Evolutionary conservation across 2,329 filamentous ascomycete genomes (phyloP).

Genomic region (Fusarium sp.): DNA sequence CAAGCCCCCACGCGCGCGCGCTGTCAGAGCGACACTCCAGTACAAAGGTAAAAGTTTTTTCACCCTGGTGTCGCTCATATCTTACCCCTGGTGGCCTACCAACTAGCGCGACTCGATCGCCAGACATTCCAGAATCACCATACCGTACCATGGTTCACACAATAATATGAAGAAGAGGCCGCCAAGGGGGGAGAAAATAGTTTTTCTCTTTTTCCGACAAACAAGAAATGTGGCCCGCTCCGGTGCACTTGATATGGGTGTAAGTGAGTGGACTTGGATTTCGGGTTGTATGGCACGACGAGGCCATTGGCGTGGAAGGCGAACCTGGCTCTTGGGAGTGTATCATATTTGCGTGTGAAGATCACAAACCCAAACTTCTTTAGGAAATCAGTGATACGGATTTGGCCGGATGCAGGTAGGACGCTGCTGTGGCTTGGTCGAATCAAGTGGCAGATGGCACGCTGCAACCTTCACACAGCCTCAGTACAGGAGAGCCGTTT

Average conservation of each 20-base stretch:
- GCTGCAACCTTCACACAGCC: neutral
- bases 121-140: neutral
- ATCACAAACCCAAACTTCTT: neutral
- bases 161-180: neutral
- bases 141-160: neutral
- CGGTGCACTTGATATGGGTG: neutral
- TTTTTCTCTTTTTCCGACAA: neutral
- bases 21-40: neutral
- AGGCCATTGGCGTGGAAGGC: neutral
- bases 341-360: neutral
- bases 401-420: neutral
- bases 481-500: neutral
- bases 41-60: neutral
- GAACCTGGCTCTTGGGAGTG: neutral
- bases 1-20: neutral
- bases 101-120: neutral
- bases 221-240: neutral
- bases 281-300: neutral
- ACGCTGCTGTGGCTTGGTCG: neutral
- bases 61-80: neutral
- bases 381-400: neutral
- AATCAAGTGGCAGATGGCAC: neutral
- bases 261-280: neutral
- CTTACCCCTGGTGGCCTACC: neutral
- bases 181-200: too few species aligned